Evolutionary conservation across 1,284 basidiomycete genomes (phyloP).

Genomic region (Rhodofomes roseus): DNA sequence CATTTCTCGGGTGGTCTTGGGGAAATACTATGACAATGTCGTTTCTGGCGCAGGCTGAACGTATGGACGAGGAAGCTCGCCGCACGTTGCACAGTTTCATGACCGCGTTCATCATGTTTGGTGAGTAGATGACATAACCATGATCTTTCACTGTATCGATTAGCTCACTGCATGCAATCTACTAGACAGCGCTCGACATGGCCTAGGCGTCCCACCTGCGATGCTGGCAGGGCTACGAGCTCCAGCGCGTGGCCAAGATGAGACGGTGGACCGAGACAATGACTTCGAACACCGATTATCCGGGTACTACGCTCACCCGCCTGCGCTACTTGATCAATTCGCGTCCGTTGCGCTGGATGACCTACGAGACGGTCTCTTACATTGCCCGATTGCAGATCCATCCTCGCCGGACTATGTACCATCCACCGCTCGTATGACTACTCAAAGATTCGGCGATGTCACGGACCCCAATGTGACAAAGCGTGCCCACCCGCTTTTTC

Average conservation of each 20-base stretch:
- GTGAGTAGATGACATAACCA: no score
- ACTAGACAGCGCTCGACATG: neutral
- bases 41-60: constrained; percentile 8
- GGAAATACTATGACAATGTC: constrained; percentile 6
- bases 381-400: neutral
- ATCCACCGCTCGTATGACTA: neutral
- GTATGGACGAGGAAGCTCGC: constrained; percentile 2
- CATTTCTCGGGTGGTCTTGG: constrained; percentile 11
- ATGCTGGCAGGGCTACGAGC: neutral
- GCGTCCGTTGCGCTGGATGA: neutral
- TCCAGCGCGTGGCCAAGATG: neutral
- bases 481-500: neutral
- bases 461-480: neutral
- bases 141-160: neutral
- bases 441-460: neutral
- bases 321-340: neutral
- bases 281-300: neutral
- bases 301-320: neutral
- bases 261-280: neutral
- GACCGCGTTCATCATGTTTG: constrained; percentile 8
- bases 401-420: neutral
- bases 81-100: constrained; percentile 1
- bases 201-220: neutral
- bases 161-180: neutral
- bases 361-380: neutral